A percentile compares a stretch with the other conserved stretches of the same genome.
These are phyloP conservation scores for Chrysochromulina tobinii DNA, from an alignment of 78 protist species.

Conservation along the genomic window DNA sequence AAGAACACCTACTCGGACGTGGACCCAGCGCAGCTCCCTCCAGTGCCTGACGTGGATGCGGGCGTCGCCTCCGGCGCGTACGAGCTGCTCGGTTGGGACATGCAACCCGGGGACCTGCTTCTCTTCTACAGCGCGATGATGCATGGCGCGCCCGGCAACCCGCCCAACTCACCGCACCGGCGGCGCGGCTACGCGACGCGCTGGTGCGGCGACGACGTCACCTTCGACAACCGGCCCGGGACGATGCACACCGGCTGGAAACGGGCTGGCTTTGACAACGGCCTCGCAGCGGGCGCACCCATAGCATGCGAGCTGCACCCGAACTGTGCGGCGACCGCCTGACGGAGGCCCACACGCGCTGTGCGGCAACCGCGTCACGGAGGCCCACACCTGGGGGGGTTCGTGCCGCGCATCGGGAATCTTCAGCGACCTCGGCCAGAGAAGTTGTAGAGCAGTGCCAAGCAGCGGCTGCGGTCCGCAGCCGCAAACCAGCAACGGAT, in stretches of 20 bases:
- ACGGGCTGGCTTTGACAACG: neutral
- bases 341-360: no score
- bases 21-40: neutral
- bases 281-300: neutral
- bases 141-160: constrained; percentile 22
- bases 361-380: no score
- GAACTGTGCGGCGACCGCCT: neutral
- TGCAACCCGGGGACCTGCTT: neutral
- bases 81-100: constrained; percentile 15
- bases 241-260: neutral
- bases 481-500: no score
- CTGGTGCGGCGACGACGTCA: constrained; percentile 14
- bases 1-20: neutral
- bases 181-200: constrained; percentile 25
- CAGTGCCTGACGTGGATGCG: neutral
- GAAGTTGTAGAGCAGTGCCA: no score
- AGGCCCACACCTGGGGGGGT: no score
- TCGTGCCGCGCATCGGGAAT: no score
- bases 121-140: neutral
- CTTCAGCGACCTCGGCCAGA: no score
- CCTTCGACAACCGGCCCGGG: neutral
- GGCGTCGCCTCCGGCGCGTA: neutral
- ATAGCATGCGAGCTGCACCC: neutral
- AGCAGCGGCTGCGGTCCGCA: no score
- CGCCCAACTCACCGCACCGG: neutral